These are phyloP conservation scores for Rhazya stricta DNA, from an alignment of 257 asterid genomes.

Conservation along the genomic window DNA sequence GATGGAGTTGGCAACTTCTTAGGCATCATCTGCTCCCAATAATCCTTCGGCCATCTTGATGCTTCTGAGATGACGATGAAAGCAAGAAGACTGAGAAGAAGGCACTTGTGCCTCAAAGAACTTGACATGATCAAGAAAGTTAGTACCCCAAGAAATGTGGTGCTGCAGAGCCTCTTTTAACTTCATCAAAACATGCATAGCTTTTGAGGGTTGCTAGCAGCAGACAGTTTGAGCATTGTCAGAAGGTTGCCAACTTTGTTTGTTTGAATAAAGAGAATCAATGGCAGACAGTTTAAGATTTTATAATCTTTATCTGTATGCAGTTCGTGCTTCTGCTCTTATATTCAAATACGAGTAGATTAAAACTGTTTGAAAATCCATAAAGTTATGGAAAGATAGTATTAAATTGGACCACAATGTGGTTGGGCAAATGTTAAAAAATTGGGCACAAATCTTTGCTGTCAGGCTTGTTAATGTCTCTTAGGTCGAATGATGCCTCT, in stretches of 20 bases:
- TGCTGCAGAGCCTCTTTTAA: conserved; percentile 26
- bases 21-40: conserved; percentile 83
- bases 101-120: conserved; percentile 38
- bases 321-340: conserved; percentile 33
- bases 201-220: conserved; percentile 37
- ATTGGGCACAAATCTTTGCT: conserved; percentile 44
- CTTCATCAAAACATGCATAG: conserved; percentile 6
- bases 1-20: conserved; percentile 80
- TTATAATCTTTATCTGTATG: conserved; percentile 35
- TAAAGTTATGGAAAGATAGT: conserved; percentile 23
- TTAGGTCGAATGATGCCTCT: no score
- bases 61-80: conserved; percentile 56
- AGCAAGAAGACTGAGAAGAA: conserved; percentile 42
- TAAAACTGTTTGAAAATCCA: conserved; percentile 24
- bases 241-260: conserved; percentile 58
- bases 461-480: conserved; percentile 47
- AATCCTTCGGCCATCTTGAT: conserved; percentile 55
- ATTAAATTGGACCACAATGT: conserved; percentile 32
- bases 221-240: conserved; percentile 56
- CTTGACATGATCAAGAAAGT: conserved; percentile 40
- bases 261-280: conserved; percentile 62
- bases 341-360: conserved; percentile 24
- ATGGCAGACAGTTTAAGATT: conserved; percentile 63
- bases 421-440: conserved; percentile 25
- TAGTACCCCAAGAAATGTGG: background rate